phyloP scores from a whole-genome alignment of 257 asterid genomes.

The Jacaranda mimosifolia region DNA sequence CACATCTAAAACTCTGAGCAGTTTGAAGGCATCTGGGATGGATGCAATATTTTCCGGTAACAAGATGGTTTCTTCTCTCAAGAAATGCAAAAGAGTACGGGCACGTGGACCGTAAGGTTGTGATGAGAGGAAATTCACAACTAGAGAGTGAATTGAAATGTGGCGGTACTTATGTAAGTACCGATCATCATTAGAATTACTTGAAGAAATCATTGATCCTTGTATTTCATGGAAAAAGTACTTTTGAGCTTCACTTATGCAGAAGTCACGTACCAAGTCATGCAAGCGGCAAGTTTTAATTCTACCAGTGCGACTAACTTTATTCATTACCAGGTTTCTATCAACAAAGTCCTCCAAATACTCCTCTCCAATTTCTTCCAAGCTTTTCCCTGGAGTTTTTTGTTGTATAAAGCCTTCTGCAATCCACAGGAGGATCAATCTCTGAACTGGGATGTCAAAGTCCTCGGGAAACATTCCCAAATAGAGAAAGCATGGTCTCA shows the following conservation, averaged over 20 bases:
- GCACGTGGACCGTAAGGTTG: constrained; percentile 34
- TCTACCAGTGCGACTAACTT: constrained; percentile 33
- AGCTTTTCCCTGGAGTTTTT: not conserved
- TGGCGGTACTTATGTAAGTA: constrained; percentile 34
- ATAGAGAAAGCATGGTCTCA: constrained; percentile 41
- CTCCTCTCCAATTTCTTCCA: constrained; percentile 45
- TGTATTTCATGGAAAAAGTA: no score
- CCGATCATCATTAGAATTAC: no score
- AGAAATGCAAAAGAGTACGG: constrained; percentile 46
- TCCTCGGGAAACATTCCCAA: constrained; percentile 47
- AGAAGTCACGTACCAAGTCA: constrained; percentile 35
- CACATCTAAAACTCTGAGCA: constrained; percentile 44
- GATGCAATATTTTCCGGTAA: constrained; percentile 17
- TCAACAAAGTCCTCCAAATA: constrained; percentile 44
- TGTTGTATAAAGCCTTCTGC: constrained; percentile 53
- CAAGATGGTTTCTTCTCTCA: not conserved
- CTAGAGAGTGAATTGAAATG: constrained; percentile 41
- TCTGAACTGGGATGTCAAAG: constrained; percentile 46
- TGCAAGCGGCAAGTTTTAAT: constrained; percentile 51
- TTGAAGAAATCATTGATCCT: no score
- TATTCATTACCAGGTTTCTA: constrained; percentile 45
- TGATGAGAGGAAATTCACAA: constrained; percentile 20
- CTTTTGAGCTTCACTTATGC: no score
- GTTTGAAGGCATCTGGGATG: constrained; percentile 39
- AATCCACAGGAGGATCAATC: constrained; percentile 43